Evolutionary conservation across 164 flowering plant genomes (phyloP).

Genomic region (Magnolia officinalis): DNA sequence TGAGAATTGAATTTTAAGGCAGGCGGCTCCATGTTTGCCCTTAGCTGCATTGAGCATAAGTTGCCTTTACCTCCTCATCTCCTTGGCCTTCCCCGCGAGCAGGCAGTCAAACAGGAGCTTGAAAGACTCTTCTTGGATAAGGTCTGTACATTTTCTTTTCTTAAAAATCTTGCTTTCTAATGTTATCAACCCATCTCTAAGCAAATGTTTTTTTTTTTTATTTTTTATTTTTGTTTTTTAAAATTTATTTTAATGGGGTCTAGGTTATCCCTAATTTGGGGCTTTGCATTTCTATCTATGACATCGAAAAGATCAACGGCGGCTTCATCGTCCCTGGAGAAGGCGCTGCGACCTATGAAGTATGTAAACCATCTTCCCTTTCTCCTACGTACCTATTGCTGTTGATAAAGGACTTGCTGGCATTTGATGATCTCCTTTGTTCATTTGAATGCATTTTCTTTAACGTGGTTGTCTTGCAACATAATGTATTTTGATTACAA

Average conservation of each 20-base stretch:
- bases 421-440: too few species aligned
- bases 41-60: constrained; percentile 64
- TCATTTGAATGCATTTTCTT: too few species aligned
- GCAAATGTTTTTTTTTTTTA: neutral
- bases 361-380: constrained; percentile 1
- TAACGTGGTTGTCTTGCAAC: too few species aligned
- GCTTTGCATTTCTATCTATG: constrained; percentile 66
- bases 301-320: constrained; percentile 50
- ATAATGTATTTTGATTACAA: too few species aligned
- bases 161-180: neutral
- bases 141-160: constrained; percentile 26
- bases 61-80: constrained; percentile 62
- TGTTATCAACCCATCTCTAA: neutral
- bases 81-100: constrained; percentile 46
- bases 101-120: constrained; percentile 53
- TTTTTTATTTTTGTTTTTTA: too few species aligned
- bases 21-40: constrained; percentile 48
- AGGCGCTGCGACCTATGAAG: constrained; percentile 74
- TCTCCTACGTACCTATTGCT: too few species aligned
- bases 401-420: too few species aligned
- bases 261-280: constrained; percentile 72
- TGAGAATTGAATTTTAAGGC: neutral
- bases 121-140: constrained; percentile 64
- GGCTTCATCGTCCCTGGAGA: constrained; percentile 66
- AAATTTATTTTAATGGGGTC: neutral